These are phyloP conservation scores for Lactarius hengduanensis DNA, from an alignment of 768 basidiomycete genomes.

Conservation along the genomic window DNA sequence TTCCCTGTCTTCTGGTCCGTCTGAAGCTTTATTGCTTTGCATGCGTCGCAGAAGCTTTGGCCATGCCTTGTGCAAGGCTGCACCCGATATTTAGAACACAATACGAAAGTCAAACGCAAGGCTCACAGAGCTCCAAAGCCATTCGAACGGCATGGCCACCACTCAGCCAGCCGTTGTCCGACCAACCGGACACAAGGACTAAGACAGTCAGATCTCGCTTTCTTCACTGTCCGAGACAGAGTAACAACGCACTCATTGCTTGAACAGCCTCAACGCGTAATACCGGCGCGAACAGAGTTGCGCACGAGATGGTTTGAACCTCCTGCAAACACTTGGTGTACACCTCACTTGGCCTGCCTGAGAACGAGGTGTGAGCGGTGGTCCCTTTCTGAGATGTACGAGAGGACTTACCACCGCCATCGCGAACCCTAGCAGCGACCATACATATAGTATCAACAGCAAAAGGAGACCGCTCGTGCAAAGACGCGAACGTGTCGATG, in stretches of 20 bases:
- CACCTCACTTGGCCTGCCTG: conserved; percentile 72
- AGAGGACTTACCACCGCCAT: conserved; percentile 70
- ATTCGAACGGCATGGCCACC: conserved; percentile 96
- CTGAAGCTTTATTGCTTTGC: conserved; percentile 58
- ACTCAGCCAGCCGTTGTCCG: conserved; percentile 93
- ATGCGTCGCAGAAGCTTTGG: conserved; percentile 76
- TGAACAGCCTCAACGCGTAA: conserved; percentile 85
- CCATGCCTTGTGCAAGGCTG: conserved; percentile 92
- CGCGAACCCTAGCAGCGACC: conserved; percentile 87
- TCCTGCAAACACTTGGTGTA: conserved; percentile 76
- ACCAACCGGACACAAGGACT: conserved; percentile 94
- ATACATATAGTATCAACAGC: conserved; percentile 91
- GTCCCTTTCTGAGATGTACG: not conserved
- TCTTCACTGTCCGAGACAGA: not conserved
- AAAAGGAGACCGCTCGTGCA: conserved; percentile 90
- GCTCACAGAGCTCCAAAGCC: conserved; percentile 88
- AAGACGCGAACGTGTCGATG: conserved; percentile 80
- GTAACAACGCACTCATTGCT: conserved; percentile 73
- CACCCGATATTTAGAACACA: not conserved
- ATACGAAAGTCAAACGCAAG: not conserved
- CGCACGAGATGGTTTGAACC: conserved; percentile 80
- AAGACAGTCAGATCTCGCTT: conserved; percentile 6
- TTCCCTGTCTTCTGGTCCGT: conserved; percentile 64
- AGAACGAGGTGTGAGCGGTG: conserved; percentile 23
- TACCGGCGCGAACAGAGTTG: conserved; percentile 85